Conservation (phyloP, 2,329 filamentous ascomycete genomes). For the Didymellaceae sp. region DNA sequence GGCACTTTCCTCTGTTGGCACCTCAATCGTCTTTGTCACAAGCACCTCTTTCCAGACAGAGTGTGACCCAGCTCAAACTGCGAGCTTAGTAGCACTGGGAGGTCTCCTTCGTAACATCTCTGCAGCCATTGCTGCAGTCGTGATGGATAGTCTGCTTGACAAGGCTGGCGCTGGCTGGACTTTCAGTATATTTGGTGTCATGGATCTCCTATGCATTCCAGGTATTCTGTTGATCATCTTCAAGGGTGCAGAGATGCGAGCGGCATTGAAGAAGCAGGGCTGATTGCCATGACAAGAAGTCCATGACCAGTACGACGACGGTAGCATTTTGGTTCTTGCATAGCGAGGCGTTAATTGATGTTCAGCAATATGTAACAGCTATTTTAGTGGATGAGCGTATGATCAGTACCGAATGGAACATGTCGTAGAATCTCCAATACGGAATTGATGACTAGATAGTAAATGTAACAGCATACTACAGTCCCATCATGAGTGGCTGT, state of each 20-base stretch:
- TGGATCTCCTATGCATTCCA: conserved; percentile 41
- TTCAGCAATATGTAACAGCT: no score
- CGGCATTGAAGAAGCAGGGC: conserved; percentile 25
- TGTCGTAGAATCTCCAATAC: no score
- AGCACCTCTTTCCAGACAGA: conserved; percentile 53
- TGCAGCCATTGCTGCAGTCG: conserved; percentile 49
- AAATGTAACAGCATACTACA: no score
- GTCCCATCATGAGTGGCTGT: no score
- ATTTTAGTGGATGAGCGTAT: no score
- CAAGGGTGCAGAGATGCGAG: conserved; percentile 31
- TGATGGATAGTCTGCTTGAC: conserved; percentile 44
- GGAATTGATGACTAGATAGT: no score
- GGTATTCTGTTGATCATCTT: conserved; percentile 31
- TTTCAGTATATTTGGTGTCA: conserved; percentile 48
- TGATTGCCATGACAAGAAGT: conserved; percentile 2
- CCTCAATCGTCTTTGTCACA: conserved; percentile 50
- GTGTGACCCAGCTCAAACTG: conserved; percentile 49
- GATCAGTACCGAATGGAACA: no score
- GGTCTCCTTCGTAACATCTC: conserved; percentile 52
- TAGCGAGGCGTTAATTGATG: conserved; percentile 18
- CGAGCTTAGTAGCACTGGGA: conserved; percentile 51
- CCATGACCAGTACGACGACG: not conserved
- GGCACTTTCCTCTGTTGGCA: conserved; percentile 49
- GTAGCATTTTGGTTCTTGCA: not conserved
- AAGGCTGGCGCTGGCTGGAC: conserved; percentile 51